Percentiles rank a stretch among this genome's conserved stretches.
phyloP scores from a whole-genome alignment of 306 rosid genomes.

The Carpinus viminea region DNA sequence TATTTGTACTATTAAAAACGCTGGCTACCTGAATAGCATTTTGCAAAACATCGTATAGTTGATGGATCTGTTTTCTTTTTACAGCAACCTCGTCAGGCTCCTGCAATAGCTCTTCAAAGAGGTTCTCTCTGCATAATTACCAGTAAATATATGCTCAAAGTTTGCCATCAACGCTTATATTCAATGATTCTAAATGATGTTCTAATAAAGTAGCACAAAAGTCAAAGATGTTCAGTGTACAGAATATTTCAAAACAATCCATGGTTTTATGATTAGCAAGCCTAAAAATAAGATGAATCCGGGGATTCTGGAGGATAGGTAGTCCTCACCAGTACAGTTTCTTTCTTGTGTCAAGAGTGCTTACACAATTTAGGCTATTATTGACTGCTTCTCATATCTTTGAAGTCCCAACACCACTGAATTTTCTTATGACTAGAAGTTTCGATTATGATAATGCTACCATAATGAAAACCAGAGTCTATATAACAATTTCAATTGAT shows the following conservation, averaged over 20 bases:
- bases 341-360: background rate
- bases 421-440: background rate
- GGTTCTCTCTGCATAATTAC: conserved; percentile 35
- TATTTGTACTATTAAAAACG: background rate
- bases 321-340: conserved; percentile 1
- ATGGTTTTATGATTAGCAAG: conserved; percentile 1
- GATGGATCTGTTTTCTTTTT: conserved; percentile 33
- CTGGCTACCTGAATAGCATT: conserved; percentile 35
- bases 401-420: background rate
- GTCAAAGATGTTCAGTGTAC: background rate
- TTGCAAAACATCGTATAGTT: conserved; percentile 25
- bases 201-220: too few relatives aligned
- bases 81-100: conserved; percentile 30
- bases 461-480: background rate
- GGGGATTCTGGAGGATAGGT: background rate
- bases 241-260: background rate
- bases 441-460: background rate
- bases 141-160: conserved; percentile 11
- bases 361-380: background rate
- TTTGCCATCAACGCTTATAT: background rate
- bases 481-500: background rate
- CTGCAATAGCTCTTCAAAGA: conserved; percentile 46
- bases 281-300: background rate
- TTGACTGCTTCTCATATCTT: background rate
- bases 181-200: too few relatives aligned